phyloP scores from a whole-genome alignment of 176 grass and related monocot species.

The Otatea glauca region DNA sequence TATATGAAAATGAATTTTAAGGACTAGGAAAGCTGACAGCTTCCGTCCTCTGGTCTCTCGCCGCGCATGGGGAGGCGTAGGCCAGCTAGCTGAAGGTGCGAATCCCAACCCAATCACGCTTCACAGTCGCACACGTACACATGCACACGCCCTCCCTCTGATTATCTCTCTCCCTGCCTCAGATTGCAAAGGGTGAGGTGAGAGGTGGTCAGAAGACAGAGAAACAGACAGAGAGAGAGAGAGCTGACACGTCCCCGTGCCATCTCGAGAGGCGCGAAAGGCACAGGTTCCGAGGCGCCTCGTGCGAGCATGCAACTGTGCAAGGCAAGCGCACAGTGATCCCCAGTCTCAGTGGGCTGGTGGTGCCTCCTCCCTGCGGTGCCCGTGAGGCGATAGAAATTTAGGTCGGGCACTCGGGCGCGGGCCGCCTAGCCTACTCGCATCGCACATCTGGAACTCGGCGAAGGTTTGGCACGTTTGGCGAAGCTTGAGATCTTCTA shows the following conservation, averaged over 20 bases:
- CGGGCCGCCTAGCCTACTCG: no score
- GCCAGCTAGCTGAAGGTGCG: background rate
- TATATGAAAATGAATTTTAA: no score
- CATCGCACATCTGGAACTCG: no score
- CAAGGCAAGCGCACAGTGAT: background rate
- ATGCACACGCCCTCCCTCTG: background rate
- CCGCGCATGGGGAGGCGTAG: slow-evolving; percentile 15
- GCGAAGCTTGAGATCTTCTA: no score
- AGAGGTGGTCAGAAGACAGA: slow-evolving; percentile 26
- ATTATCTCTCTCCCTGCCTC: background rate
- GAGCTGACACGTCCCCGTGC: slow-evolving; percentile 19
- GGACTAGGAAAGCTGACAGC: no score
- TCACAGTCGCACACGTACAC: background rate
- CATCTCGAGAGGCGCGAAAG: slow-evolving; percentile 28
- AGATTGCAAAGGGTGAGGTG: background rate
- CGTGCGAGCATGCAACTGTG: slow-evolving; percentile 1
- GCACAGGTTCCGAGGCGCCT: slow-evolving; percentile 3
- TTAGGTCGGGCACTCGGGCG: no score
- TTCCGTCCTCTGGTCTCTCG: no score
- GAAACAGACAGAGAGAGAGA: background rate
- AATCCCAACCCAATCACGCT: background rate
- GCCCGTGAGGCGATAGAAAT: background rate
- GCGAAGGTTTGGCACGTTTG: no score
- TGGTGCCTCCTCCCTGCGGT: background rate
- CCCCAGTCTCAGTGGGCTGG: background rate